Evolutionary conservation across 176 grass and related monocot genomes (phyloP).

Genomic region (Melocanna baccifera): DNA sequence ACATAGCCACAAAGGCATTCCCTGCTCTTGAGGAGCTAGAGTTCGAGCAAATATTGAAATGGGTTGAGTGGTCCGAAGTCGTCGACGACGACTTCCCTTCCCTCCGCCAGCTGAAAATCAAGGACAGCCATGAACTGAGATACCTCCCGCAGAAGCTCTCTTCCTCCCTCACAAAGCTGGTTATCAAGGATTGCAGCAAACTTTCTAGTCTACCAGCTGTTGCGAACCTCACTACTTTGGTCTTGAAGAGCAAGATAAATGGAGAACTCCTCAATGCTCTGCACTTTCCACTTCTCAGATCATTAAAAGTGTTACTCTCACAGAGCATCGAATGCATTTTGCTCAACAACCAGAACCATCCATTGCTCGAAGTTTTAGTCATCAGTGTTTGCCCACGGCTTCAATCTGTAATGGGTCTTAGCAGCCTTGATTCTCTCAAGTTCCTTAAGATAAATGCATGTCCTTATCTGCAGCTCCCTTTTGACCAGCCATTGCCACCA

Average conservation of each 20-base stretch:
- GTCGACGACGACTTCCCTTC: conserved; percentile 20
- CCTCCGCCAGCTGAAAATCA: conserved; percentile 21
- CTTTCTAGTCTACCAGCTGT: conserved; percentile 10
- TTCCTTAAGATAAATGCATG: not conserved
- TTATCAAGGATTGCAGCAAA: conserved; percentile 30
- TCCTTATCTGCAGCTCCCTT: not conserved
- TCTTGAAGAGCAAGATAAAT: conserved; percentile 18
- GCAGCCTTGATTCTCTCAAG: not conserved
- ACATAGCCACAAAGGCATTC: conserved; percentile 21
- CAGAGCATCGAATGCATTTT: not conserved
- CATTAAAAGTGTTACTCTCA: conserved; percentile 7
- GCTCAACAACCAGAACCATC: not conserved
- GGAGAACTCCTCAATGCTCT: not conserved
- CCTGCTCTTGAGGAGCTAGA: conserved; percentile 22
- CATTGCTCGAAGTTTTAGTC: not conserved
- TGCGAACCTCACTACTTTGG: conserved; percentile 22
- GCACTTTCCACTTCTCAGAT: conserved; percentile 5
- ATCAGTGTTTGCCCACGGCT: not conserved
- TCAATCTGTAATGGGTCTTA: not conserved
- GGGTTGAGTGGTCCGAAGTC: conserved; percentile 35
- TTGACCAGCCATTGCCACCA: not conserved
- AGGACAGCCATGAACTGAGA: not conserved
- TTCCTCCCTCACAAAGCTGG: conserved; percentile 34
- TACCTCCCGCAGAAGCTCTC: conserved; percentile 1
- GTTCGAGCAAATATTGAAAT: conserved; percentile 23